These are phyloP conservation scores for Angophora floribunda DNA, from an alignment of 345 rosid genomes.

Conservation along the genomic window DNA sequence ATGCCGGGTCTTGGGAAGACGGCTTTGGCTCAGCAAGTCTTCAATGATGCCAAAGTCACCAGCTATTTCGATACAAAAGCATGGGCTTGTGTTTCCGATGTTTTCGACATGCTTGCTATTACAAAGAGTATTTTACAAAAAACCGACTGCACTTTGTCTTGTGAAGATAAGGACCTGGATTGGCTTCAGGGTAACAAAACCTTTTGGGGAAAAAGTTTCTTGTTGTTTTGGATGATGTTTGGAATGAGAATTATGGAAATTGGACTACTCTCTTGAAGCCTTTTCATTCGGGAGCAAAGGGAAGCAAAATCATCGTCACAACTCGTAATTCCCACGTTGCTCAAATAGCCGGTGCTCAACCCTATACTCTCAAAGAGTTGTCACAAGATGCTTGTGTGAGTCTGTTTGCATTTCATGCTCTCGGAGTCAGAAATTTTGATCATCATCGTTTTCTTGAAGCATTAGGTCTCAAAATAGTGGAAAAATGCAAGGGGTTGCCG, in stretches of 20 bases:
- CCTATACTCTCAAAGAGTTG: too few species aligned
- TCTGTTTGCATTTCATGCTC: too few species aligned
- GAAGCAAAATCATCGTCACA: background rate
- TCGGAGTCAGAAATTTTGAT: background rate
- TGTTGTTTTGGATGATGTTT: background rate
- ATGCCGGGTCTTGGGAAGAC: background rate
- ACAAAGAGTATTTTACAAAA: background rate
- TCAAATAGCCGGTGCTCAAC: background rate
- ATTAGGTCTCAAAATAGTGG: background rate
- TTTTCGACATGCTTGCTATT: accelerated
- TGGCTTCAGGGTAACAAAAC: background rate
- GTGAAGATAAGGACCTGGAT: accelerated
- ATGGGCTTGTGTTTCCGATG: background rate
- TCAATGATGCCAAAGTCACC: background rate
- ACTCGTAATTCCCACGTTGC: background rate
- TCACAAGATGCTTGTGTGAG: background rate
- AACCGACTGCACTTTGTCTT: accelerated
- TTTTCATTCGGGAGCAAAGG: background rate
- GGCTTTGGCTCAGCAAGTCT: background rate
- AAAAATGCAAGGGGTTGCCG: background rate
- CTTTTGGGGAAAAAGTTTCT: background rate
- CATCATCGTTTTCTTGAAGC: background rate
- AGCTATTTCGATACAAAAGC: accelerated
- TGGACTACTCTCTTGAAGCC: background rate
- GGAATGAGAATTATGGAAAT: background rate